Evolutionary conservation across 1,284 basidiomycete species (phyloP).

Genomic region (Bondarzewia mesenterica): DNA sequence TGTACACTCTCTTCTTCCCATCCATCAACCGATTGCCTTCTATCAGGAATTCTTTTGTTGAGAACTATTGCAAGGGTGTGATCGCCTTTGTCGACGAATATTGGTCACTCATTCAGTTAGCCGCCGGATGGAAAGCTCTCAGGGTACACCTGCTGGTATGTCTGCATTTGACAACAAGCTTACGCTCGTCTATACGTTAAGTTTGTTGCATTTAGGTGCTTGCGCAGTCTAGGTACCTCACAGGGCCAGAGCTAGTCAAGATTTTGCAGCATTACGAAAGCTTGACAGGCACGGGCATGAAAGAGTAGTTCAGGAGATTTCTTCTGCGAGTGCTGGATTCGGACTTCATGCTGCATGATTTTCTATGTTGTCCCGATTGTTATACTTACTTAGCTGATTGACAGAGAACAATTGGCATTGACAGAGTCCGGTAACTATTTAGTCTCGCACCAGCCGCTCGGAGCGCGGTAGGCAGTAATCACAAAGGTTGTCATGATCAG

Average conservation of each 20-base stretch:
- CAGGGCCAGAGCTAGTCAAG: not conserved
- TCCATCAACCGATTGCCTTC: too few relatives aligned
- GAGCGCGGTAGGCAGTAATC: too few relatives aligned
- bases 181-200: not conserved
- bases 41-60: conserved; percentile 49
- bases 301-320: too few relatives aligned
- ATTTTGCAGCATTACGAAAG: not conserved
- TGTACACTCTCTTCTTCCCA: too few relatives aligned
- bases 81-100: conserved; percentile 49
- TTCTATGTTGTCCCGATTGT: too few relatives aligned
- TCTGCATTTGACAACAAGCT: conserved; percentile 2
- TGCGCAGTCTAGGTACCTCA: not conserved
- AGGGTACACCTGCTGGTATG: conserved; percentile 53
- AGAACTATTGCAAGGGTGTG: conserved; percentile 42
- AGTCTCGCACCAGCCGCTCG: too few relatives aligned
- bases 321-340: too few relatives aligned
- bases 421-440: too few relatives aligned
- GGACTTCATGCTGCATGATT: too few relatives aligned
- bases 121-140: conserved; percentile 60
- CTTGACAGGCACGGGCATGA: not conserved
- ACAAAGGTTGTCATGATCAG: too few relatives aligned
- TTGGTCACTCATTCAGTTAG: conserved; percentile 54
- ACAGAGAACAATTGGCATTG: too few relatives aligned
- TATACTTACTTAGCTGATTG: too few relatives aligned
- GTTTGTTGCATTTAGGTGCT: not conserved